Conservation (phyloP, 495 filamentous ascomycete genomes). For the Penicillium cinerascens region DNA sequence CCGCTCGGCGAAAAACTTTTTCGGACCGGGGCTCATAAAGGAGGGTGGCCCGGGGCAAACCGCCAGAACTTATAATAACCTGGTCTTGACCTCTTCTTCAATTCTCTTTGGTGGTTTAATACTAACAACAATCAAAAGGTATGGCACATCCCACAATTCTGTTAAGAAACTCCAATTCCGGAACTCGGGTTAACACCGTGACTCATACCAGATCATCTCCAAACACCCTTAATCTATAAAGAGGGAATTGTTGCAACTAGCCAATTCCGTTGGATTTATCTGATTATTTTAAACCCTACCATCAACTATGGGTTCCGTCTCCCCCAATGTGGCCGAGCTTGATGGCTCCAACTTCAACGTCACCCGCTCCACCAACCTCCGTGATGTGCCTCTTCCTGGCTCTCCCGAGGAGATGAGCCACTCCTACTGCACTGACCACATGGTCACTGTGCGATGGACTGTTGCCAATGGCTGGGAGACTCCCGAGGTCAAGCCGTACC, state of each 20-base stretch:
- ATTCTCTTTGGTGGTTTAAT: neutral
- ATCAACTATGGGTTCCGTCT: conserved; percentile 35
- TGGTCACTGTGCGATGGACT: conserved; percentile 77
- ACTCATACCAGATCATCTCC: conserved; percentile 10
- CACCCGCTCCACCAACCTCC: conserved; percentile 62
- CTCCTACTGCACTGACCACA: conserved; percentile 81
- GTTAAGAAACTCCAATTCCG: neutral
- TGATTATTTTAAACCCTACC: neutral
- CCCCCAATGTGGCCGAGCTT: conserved; percentile 45
- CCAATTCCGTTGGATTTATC: neutral
- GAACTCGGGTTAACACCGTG: conserved; percentile 1
- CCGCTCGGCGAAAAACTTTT: conserved; percentile 12
- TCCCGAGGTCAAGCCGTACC: conserved; percentile 75
- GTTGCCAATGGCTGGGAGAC: conserved; percentile 64
- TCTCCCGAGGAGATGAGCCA: conserved; percentile 47
- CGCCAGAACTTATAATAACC: conserved; percentile 8
- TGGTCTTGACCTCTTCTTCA: neutral
- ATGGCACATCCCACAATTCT: neutral
- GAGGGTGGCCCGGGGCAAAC: conserved; percentile 17
- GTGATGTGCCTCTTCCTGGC: conserved; percentile 62
- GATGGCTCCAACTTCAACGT: conserved; percentile 71
- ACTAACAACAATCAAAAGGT: neutral
- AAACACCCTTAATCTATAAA: neutral
- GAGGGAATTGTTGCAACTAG: conserved; percentile 2
- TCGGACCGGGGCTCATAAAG: conserved; percentile 3